Base-by-base conservation (phyloP, 148 eudicot species). In the Rheum nobile region DNA sequence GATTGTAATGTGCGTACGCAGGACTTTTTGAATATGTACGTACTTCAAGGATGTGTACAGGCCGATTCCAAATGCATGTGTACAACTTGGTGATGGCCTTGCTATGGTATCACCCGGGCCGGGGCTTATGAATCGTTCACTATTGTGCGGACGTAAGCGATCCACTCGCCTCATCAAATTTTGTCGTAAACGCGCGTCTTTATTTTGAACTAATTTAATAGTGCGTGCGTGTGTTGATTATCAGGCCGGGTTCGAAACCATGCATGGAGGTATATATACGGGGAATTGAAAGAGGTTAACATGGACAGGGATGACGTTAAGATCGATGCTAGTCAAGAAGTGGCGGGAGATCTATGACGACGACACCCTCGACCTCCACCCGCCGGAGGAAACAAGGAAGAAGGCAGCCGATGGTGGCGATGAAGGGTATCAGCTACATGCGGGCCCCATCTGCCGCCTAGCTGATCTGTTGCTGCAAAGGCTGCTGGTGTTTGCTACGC, bases 91-190 rank as follows among this genome's bases (percentile, higher is more conserved):
- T 92, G 0, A 24, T 87, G 71, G 92, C 93, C 47, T 84, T 92
- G 95, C 24, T 92, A 39, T 90, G 98, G 98, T 90, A 91, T n/a
- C 98, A 92, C 68, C 96, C 98, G 0, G 89, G 88, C 73, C 85
- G n/a, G n/a, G n/a, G 83, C 6, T 19, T 68, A 55, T 92, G 2
- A 77, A 78, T 42, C 83, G 93, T 88, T 12, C 98, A 92, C 79
- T 92, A 92, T 52, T 92, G 98, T 72, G 96, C 93, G 6, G 89
- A 85, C 0, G 86, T 85, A 79, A 77, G 84, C 75, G 21, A 55
- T 1, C 12, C 11, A 26, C 1, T 1, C 29, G n/a, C 11, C 24
- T 46, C 24, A 0, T 16, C n/a, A 2, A 46, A 46, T 11, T 11
- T 11, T 46, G 50, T 37, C n/a, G n/a, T n/a, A n/a, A n/a, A n/a